Evolutionary conservation across 148 eudicot species (phyloP).

Genomic region (Rheum nobile): DNA sequence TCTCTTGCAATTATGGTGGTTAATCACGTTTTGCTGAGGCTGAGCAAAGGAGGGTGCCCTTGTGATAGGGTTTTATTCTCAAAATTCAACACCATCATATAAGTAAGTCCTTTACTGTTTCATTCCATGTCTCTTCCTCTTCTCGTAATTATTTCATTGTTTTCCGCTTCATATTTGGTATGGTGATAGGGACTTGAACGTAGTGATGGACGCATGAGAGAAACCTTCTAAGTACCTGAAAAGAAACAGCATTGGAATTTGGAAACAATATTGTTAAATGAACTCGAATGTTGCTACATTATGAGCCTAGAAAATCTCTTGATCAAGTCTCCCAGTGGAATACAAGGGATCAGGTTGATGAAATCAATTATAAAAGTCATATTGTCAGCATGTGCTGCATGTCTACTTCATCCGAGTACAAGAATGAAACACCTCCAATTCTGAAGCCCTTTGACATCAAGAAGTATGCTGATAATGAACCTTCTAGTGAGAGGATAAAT

Average conservation of each 20-base stretch:
- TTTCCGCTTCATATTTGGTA: too few species aligned
- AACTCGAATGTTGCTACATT: background rate
- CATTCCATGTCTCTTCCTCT: too few species aligned
- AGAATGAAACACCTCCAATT: background rate
- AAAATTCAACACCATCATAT: too few species aligned
- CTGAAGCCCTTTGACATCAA: background rate
- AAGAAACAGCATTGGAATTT: conserved; percentile 1
- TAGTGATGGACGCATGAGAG: conserved; percentile 71
- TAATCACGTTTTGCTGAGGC: too few species aligned
- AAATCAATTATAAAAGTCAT: background rate
- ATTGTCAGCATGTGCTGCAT: conserved; percentile 6
- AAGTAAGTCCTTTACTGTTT: too few species aligned
- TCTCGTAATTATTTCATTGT: too few species aligned
- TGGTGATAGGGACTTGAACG: conserved; percentile 54
- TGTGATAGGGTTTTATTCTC: too few species aligned
- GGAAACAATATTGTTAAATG: conserved; percentile 7
- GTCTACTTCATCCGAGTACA: conserved; percentile 1
- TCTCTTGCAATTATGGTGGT: too few species aligned
- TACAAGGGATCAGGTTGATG: background rate
- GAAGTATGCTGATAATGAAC: conserved; percentile 1
- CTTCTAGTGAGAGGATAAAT: conserved; percentile 3
- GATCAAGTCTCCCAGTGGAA: background rate
- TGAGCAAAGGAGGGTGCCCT: too few species aligned
- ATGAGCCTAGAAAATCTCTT: too few species aligned
- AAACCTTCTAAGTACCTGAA: conserved; percentile 27